phyloP scores from a whole-genome alignment of 225 moss, liverwort and hornwort genomes.

The Thuidium tamariscinum region DNA sequence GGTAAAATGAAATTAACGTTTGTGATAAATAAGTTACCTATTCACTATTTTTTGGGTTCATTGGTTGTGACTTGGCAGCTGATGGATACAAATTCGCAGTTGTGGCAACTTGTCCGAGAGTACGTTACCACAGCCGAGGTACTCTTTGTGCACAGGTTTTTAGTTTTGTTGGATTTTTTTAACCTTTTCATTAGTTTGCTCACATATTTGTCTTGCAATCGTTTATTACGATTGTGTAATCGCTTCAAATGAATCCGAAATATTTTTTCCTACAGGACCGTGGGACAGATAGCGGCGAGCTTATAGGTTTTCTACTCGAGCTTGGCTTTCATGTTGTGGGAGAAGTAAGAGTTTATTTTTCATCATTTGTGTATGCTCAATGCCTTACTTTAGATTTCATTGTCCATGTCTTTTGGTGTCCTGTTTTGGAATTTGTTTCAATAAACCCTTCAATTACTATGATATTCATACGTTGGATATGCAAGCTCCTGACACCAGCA shows the following conservation, averaged over 20 bases:
- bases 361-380: not conserved
- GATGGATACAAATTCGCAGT: conserved; percentile 85
- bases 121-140: conserved; percentile 86
- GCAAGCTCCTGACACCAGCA: not conserved
- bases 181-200: not conserved
- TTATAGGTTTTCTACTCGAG: conserved; percentile 79
- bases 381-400: not conserved
- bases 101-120: conserved; percentile 90
- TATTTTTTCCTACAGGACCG: conserved; percentile 44
- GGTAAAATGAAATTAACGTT: not conserved
- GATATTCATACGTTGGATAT: not conserved
- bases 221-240: not conserved
- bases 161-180: not conserved
- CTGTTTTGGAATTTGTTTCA: not conserved
- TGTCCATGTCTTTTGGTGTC: not conserved
- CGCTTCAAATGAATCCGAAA: not conserved
- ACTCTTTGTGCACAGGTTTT: not conserved
- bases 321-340: conserved; percentile 83
- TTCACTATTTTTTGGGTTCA: not conserved
- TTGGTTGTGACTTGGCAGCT: conserved; percentile 32
- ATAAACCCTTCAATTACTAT: not conserved
- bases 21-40: not conserved
- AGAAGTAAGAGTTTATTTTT: conserved; percentile 35
- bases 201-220: not conserved
- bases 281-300: conserved; percentile 80